phyloP scores from a whole-genome alignment of 176 grass and related monocot genomes.

The Poa pratensis region DNA sequence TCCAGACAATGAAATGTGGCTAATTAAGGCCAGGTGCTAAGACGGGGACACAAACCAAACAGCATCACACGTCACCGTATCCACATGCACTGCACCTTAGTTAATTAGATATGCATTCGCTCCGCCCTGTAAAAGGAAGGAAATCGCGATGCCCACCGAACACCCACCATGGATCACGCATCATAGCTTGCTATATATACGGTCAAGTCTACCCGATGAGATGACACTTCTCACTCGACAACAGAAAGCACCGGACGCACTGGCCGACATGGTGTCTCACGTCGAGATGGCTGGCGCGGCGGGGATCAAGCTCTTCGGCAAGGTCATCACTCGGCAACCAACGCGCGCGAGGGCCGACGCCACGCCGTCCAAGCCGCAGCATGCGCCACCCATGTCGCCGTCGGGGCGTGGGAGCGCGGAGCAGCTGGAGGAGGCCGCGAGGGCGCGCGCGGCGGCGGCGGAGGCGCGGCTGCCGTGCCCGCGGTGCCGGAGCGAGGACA shows the following conservation, averaged over 20 bases:
- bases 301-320: slow-evolving; percentile 74
- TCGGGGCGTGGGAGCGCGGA: slow-evolving; percentile 7
- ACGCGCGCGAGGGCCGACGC: background rate
- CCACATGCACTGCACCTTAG: slow-evolving; percentile 5
- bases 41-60: slow-evolving; percentile 5
- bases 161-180: background rate
- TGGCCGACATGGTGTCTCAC: slow-evolving; percentile 50
- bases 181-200: slow-evolving; percentile 25
- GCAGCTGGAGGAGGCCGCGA: slow-evolving; percentile 35
- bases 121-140: slow-evolving; percentile 16
- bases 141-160: slow-evolving; percentile 34
- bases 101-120: background rate
- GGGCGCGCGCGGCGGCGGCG: slow-evolving; percentile 53
- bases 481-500: slow-evolving; percentile 67
- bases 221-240: background rate
- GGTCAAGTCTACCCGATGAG: background rate
- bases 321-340: slow-evolving; percentile 51
- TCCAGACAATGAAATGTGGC: background rate
- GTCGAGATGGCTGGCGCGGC: slow-evolving; percentile 48
- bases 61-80: background rate
- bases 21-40: background rate
- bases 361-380: background rate
- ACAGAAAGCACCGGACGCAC: slow-evolving; percentile 5
- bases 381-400: background rate
- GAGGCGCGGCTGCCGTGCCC: slow-evolving; percentile 63